Evolutionary conservation across 2,329 filamentous ascomycete species (phyloP).

Genomic region (Zymoseptoria tritici): DNA sequence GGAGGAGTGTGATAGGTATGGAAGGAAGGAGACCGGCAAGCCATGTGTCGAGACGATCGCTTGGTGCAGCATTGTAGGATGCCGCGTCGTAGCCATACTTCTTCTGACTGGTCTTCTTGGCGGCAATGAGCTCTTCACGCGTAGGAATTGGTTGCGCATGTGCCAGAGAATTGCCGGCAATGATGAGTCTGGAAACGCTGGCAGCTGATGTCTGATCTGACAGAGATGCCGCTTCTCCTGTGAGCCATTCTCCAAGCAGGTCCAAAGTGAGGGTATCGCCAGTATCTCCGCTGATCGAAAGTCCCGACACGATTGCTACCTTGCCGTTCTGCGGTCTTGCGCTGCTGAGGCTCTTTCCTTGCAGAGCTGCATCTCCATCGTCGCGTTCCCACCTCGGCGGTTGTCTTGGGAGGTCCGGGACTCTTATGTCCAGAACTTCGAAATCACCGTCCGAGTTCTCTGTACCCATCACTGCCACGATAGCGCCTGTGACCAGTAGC

Average conservation of each 20-base stretch:
- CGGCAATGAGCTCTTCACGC: conserved; percentile 38
- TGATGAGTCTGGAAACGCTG: conserved; percentile 74
- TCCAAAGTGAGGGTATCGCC: conserved; percentile 68
- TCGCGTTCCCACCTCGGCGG: conserved; percentile 69
- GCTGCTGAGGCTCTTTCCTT: conserved; percentile 32
- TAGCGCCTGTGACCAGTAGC: conserved; percentile 82
- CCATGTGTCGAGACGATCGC: conserved; percentile 75
- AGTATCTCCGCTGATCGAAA: conserved; percentile 71
- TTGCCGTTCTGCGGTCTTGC: conserved; percentile 51
- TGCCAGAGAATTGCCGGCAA: conserved; percentile 81
- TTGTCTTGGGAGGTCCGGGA: conserved; percentile 79
- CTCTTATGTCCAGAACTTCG: conserved; percentile 81
- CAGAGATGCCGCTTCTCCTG: conserved; percentile 67
- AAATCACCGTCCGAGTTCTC: conserved; percentile 90
- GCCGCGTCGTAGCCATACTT: conserved; percentile 94
- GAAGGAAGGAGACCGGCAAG: conserved; percentile 73
- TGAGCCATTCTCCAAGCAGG: conserved; percentile 76
- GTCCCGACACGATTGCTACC: conserved; percentile 81
- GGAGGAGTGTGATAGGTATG: conserved; percentile 81
- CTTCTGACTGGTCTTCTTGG: conserved; percentile 50
- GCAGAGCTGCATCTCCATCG: conserved; percentile 35
- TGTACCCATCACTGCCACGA: conserved; percentile 89
- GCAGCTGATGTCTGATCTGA: conserved; percentile 52
- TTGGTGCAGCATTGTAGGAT: conserved; percentile 79
- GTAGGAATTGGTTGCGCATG: conserved; percentile 41